phyloP scores from a whole-genome alignment of 2,329 filamentous ascomycete genomes.

The Leptographium galeiforme region DNA sequence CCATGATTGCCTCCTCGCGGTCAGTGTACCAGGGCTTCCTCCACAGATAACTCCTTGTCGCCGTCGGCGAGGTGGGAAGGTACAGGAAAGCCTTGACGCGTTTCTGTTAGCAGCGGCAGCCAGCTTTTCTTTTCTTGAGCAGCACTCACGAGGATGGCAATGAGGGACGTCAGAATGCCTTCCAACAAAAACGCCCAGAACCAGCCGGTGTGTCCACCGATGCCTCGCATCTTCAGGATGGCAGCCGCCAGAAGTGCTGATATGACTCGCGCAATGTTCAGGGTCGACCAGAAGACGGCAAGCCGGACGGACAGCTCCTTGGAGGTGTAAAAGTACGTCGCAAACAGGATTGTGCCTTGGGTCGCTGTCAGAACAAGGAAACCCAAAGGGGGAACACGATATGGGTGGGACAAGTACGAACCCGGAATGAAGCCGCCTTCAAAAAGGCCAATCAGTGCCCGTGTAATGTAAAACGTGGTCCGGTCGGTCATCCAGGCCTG shows the following conservation, averaged over 20 bases:
- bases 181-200: slow-evolving; percentile 37
- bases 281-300: slow-evolving; percentile 52
- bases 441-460: slow-evolving; percentile 27
- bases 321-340: slow-evolving; percentile 61
- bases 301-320: slow-evolving; percentile 53
- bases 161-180: slow-evolving; percentile 30
- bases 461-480: slow-evolving; percentile 33
- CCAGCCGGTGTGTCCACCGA: slow-evolving; percentile 36
- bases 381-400: background rate
- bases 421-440: slow-evolving; percentile 39
- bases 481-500: slow-evolving; percentile 38
- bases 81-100: slow-evolving; percentile 38
- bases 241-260: slow-evolving; percentile 34
- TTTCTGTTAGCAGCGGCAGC: background rate
- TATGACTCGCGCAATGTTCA: slow-evolving; percentile 27
- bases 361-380: background rate
- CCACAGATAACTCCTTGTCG: slow-evolving; percentile 47
- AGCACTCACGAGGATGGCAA: slow-evolving; percentile 24
- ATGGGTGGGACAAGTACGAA: slow-evolving; percentile 13
- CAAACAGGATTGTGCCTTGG: slow-evolving; percentile 40
- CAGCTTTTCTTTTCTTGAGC: slow-evolving; percentile 8
- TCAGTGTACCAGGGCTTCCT: slow-evolving; percentile 54
- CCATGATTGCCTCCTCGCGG: slow-evolving; percentile 55
- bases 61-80: slow-evolving; percentile 50
- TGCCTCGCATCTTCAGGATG: slow-evolving; percentile 35